These are phyloP conservation scores for Graphiopsis chlorocephala DNA, from an alignment of 2,329 filamentous ascomycete species.

Conservation along the genomic window DNA sequence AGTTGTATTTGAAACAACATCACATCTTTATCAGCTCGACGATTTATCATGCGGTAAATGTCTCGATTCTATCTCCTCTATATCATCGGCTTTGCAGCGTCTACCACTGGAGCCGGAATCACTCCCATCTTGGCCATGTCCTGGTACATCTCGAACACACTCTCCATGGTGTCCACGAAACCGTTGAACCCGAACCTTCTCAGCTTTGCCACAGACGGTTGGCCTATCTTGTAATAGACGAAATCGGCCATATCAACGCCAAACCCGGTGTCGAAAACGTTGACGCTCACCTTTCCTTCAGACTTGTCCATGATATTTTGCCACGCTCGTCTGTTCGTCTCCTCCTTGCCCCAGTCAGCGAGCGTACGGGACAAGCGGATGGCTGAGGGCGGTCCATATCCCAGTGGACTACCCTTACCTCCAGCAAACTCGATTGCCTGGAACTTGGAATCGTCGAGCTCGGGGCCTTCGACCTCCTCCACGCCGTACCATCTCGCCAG, in stretches of 20 bases:
- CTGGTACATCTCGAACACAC: conserved; percentile 38
- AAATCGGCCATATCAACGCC: conserved; percentile 35
- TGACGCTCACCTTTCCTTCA: conserved; percentile 6
- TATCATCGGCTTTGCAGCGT: conserved; percentile 26
- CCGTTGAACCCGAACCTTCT: conserved; percentile 43
- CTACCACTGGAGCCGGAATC: conserved; percentile 37
- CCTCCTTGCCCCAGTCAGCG: conserved; percentile 45
- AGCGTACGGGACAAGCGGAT: conserved; percentile 19
- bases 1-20: neutral
- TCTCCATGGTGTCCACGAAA: conserved; percentile 43
- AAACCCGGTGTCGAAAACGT: conserved; percentile 35
- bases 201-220: conserved; percentile 31
- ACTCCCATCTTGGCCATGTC: conserved; percentile 43
- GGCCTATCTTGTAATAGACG: conserved; percentile 22
- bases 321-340: conserved; percentile 46
- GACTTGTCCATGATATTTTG: conserved; percentile 22
- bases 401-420: conserved; percentile 20
- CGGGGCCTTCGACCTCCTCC: conserved; percentile 16
- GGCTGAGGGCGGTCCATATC: conserved; percentile 21
- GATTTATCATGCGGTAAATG: neutral
- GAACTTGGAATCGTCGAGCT: conserved; percentile 19
- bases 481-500: conserved; percentile 44
- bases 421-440: conserved; percentile 14
- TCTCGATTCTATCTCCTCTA: conserved; percentile 5
- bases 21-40: neutral